Base-by-base conservation (phyloP, 1,139 yeast species). In the Suhomyces bokatorum region DNA sequence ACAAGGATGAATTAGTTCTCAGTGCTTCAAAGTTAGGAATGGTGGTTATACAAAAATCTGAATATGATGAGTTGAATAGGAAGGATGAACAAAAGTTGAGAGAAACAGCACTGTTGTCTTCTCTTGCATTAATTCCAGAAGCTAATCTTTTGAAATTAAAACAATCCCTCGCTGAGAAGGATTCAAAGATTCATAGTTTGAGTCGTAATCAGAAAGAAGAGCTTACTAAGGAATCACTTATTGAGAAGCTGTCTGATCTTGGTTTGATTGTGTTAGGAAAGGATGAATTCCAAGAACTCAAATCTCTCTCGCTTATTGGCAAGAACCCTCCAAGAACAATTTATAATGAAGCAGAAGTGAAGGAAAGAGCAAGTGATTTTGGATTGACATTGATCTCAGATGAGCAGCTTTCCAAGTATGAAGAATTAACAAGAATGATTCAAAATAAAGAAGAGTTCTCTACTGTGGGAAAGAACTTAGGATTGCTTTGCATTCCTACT, bases 401-500 rank as follows among this genome's bases (percentile, higher is more conserved):
- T 42, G 69, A 67, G 6, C 71, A 73, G 42, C 59, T 64, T 44
- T 56, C 60, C 34, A 52, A 53, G 34, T 50, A 59, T 24, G 62
- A 62, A 26, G 60, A 60, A 34, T 46, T 53, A 32, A 42, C 55
- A 1, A 40, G 39, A n/a, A 48, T 48, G 52, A 43, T 52, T 8
- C 35, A 39, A 17, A 47, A 46, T 35, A 59, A 57, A 29, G 58
- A 49, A 6, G 53, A 54, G 24, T 56, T 71, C 32, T 50, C 56
- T 2, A 56, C 50, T 2, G 60, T 63, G 30, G 85, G 83, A 9
- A 67, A 65, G 37, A 58, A 66, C 28, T 58, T 70, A 47, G 83
- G 83, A 4, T 57, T 75, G 44, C 59, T 85, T 51, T 70, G 80
- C 41, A 71, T 84, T 37, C 87, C 90, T 3, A 70, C 69, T 39